Percentiles rank a stretch among this genome's conserved stretches.
Evolutionary conservation across 2,329 filamentous ascomycete genomes (phyloP).

Genomic region (Fusarium ambrosium): DNA sequence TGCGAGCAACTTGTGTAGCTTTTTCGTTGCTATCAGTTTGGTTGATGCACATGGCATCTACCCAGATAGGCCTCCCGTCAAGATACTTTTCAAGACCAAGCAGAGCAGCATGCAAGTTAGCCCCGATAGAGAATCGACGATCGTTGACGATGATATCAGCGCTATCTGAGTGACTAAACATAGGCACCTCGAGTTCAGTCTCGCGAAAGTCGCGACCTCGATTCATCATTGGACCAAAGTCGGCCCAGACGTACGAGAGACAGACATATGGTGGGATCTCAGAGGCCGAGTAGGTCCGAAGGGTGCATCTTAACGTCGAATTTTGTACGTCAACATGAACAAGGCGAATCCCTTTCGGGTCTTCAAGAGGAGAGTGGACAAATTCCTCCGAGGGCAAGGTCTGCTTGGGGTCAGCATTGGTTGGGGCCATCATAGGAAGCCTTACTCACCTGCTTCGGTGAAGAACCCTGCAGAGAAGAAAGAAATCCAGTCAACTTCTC

Average conservation of each 20-base stretch:
- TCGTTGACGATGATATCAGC: conserved; percentile 7
- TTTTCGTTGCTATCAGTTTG: conserved; percentile 14
- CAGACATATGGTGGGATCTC: conserved; percentile 19
- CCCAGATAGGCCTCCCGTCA: conserved; percentile 12
- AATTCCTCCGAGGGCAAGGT: conserved; percentile 1
- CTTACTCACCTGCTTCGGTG: not conserved
- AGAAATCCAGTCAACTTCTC: not conserved
- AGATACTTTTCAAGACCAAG: conserved; percentile 9
- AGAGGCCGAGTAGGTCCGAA: not conserved
- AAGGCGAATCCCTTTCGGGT: conserved; percentile 2
- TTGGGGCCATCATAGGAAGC: too few relatives aligned
- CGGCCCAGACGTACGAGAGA: conserved; percentile 26
- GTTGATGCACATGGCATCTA: conserved; percentile 21
- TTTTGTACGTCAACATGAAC: not conserved
- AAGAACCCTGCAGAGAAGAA: not conserved
- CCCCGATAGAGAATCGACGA: not conserved
- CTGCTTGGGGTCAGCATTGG: not conserved
- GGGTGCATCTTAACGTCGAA: not conserved
- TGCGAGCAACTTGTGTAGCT: conserved; percentile 3
- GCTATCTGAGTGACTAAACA: conserved; percentile 10
- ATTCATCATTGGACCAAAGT: conserved; percentile 26
- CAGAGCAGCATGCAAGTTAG: conserved; percentile 19
- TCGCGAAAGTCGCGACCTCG: conserved; percentile 18
- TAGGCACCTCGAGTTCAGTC: conserved; percentile 20
- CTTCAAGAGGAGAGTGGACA: not conserved